Base-by-base conservation (phyloP, 2,329 filamentous ascomycete species). In the Neurospora crassa region DNA sequence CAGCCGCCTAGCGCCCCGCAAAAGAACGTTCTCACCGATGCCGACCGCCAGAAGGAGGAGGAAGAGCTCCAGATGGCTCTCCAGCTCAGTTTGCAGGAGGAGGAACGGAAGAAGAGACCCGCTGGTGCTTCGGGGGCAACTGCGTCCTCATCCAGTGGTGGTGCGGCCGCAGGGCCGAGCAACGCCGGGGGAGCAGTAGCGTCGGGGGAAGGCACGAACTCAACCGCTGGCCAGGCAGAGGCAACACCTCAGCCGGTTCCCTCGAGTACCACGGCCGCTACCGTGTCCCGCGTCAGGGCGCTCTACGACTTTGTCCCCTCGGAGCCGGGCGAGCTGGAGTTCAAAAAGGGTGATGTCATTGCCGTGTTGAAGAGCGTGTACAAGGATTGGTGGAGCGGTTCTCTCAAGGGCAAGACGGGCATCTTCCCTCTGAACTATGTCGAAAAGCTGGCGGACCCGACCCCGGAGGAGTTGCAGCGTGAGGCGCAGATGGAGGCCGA, bases 361-460 rank as follows among this genome's bases (percentile, higher is more conserved):
- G 95, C 96, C 1, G 96, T 99, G 18, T 86, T 99, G 53, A 96
- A 98, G 81, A 97, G 94, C 1, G 96, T 98, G 1, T 99, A 96
- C 84, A 99, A 98, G 82, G 96, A 99, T 81, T 99, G 96, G 96
- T 99, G 96, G 96, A 95, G 97, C 77, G 96, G 96, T 1, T 97
- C 94, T 59, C 84, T 99, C 72, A 90, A 94, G 79, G 96, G 96
- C 24, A 93, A 97, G 81, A 97, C 94, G 7, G 96, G 96, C 76
- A 99, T 99, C 75, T 99, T 99, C 81, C 96, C 96, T 7, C 87
- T 99, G 75, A 99, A 99, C 83, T 99, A 99, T 78, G 96, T 99
- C 18, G 96, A 99, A 83, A 99, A 99, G 82, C 85, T 99, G 74
- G 90, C 94, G 70, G 96, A 99, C 78, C 96, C 96, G 5, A 98